These are phyloP conservation scores for Pulveroboletus frians DNA, from an alignment of 768 basidiomycete genomes.

Conservation along the genomic window DNA sequence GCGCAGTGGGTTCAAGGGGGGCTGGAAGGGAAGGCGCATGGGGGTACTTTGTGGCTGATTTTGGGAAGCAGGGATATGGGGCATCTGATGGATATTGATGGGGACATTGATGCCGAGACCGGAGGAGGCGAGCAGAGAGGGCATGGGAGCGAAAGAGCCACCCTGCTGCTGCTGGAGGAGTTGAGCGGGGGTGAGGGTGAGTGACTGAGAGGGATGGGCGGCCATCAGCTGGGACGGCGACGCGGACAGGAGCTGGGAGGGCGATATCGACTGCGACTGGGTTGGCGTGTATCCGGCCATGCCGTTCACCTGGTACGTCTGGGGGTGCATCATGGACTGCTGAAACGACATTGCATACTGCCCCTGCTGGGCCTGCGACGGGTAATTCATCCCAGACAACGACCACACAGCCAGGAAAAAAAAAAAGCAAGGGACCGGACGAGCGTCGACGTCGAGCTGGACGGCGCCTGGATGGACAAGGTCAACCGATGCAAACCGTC, in stretches of 20 bases:
- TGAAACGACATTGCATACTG: slow-evolving; percentile 26
- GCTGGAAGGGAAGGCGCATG: slow-evolving; percentile 17
- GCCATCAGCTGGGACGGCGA: slow-evolving; percentile 22
- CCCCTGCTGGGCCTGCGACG: slow-evolving; percentile 18
- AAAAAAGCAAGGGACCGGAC: neutral
- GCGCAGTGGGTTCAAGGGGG: slow-evolving; percentile 19
- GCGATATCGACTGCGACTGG: slow-evolving; percentile 22
- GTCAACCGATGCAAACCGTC: slow-evolving; percentile 14
- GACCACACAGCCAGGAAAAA: neutral
- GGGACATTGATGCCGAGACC: neutral
- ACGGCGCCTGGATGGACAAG: slow-evolving; percentile 7
- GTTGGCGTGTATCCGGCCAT: neutral
- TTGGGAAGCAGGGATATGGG: slow-evolving; percentile 15
- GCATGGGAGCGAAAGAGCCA: slow-evolving; percentile 9
- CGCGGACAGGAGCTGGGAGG: slow-evolving; percentile 3
- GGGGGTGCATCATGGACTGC: slow-evolving; percentile 14
- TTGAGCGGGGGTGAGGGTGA: slow-evolving; percentile 34
- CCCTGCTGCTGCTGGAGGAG: slow-evolving; percentile 33
- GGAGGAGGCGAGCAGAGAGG: slow-evolving; percentile 9
- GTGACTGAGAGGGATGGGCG: slow-evolving; percentile 7
- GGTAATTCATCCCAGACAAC: slow-evolving; percentile 20
- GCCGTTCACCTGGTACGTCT: slow-evolving; percentile 15
- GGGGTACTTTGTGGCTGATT: slow-evolving; percentile 22
- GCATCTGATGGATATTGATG: slow-evolving; percentile 18
- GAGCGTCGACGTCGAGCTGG: neutral